Evolutionary conservation across 2,329 filamentous ascomycete genomes (phyloP), one percentile per base, ranked within the genome.

Genomic region (Lachnellula willkommii): DNA sequence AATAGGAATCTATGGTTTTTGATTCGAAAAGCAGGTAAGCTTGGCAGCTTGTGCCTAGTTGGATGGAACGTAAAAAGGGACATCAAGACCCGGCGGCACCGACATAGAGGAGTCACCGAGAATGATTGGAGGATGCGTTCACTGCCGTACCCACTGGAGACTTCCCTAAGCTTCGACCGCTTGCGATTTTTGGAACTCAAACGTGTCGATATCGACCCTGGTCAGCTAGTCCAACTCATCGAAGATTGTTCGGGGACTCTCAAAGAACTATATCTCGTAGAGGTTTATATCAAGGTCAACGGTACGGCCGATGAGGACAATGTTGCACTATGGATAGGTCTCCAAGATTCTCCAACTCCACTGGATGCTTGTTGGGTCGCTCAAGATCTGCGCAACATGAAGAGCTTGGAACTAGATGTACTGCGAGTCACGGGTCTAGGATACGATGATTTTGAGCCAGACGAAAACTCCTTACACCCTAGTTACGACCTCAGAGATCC

Each of bases 1-100:
- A 72, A 72, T 20, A 70, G 71, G 39, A 73, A 76, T 53, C 68
- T 81, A 3, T 81, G 79, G 78, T 74, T 76, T 58, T 65, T 79
- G 42, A 74, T 81, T 15, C 72, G 73, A 48, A 74, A 75, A 49
- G 77, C 78, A 0, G 65, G 67, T 24, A 64, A 68, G 8, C 71
- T 81, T 12, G 69, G 74, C 59, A 79, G 72, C 46, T 66, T 81
- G 17, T 79, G 77, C 56, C 60, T 81, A 15, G 70, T 77, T 11
- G 76, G 77, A n/a, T 70, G 65, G 67, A 69, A 66, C 50, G 54
- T 60, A 17, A 64, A 63, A 48, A 64, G 64, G 52, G 56, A 63
- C 17, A 62, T 53, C 24, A 57, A 51, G 8, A 63, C 58, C 4
- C 57, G 65, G 28, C 57, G 53, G 52, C 59, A 65, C 39, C 50